Base-by-base conservation (phyloP, 2,329 filamentous ascomycete species). In the Laburnicola sp. region DNA sequence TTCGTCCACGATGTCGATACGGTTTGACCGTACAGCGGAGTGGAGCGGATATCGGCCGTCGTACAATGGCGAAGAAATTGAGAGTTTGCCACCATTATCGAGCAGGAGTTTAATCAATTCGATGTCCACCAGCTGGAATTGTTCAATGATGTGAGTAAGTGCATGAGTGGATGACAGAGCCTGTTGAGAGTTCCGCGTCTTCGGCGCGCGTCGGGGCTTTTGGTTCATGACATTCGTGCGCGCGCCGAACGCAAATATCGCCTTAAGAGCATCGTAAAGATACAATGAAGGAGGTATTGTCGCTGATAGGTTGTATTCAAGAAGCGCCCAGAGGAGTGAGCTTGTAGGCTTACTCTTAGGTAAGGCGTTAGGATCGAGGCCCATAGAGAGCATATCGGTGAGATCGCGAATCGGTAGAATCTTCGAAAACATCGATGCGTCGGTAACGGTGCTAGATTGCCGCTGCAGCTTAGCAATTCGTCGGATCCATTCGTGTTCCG, bases 401-500 rank as follows among this genome's bases (percentile, higher is more conserved):
- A 69, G 56, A 31, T 65, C 63, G n/a, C 45, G 31, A 11, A 57
- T 37, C 3, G 62, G 60, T 5, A 69, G 50, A 25, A 64, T 42
- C 5, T 54, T 54, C 2, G 58, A 46, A 8, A 69, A 60, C 6
- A 52, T 31, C 2, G 55, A 49, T 2, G 47, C 35, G 4, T 59
- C 51, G 3, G 37, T 36, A 1, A 48, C 51, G 5, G 11, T 42
- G 3, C 37, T 49, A 11, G 62, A 57, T 7, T 58, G 54, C 35
- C 62, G 49, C 23, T 62, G 62, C 9, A 69, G 31, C 23, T 50
- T 46, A 5, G 40, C 48, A 3, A 58, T 53, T 4, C 66, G 60
- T 22, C 61, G 53, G 5, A 58, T 36, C 64, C 65, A 69, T 36
- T 69, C 66, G 25, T 65, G 56, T 41, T 66, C 60, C 3, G 63